These are phyloP conservation scores for Naumovozyma baii DNA, from an alignment of 805 yeast species.

Conservation along the genomic window DNA sequence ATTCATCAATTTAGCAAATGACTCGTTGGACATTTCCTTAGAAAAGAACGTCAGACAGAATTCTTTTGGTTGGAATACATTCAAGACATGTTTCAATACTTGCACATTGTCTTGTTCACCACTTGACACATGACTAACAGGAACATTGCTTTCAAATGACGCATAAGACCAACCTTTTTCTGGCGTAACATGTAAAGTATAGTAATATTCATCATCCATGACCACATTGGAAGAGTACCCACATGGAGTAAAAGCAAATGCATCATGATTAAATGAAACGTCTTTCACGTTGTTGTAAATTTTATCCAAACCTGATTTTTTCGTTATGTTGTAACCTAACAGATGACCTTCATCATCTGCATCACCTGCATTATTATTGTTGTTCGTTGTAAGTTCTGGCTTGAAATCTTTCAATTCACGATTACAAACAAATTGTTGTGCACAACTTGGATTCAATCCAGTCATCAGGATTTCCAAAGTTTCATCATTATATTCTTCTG, in stretches of 20 bases:
- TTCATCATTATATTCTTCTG: conserved; percentile 38
- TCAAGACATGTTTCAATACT: conserved; percentile 51
- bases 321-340: conserved; percentile 62
- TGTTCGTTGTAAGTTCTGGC: conserved; percentile 1
- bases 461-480: conserved; percentile 91
- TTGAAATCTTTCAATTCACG: conserved; percentile 24
- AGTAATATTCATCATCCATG: conserved; percentile 51
- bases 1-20: conserved; percentile 29
- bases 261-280: conserved; percentile 50
- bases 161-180: conserved; percentile 94
- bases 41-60: conserved; percentile 54
- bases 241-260: conserved; percentile 88
- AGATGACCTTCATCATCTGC: conserved; percentile 56
- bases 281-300: conserved; percentile 36
- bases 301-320: conserved; percentile 49
- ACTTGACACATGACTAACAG: conserved; percentile 32
- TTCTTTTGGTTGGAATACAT: conserved; percentile 62
- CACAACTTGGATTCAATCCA: conserved; percentile 48
- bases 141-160: conserved; percentile 83
- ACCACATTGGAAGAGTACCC: conserved; percentile 89
- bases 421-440: conserved; percentile 49
- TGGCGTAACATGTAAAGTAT: conserved; percentile 90
- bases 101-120: conserved; percentile 37
- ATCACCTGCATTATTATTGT: conserved; percentile 5
- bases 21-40: conserved; percentile 20